These are phyloP conservation scores for Talaromyces sp. DNA, from an alignment of 2,329 filamentous ascomycete species.

Conservation along the genomic window DNA sequence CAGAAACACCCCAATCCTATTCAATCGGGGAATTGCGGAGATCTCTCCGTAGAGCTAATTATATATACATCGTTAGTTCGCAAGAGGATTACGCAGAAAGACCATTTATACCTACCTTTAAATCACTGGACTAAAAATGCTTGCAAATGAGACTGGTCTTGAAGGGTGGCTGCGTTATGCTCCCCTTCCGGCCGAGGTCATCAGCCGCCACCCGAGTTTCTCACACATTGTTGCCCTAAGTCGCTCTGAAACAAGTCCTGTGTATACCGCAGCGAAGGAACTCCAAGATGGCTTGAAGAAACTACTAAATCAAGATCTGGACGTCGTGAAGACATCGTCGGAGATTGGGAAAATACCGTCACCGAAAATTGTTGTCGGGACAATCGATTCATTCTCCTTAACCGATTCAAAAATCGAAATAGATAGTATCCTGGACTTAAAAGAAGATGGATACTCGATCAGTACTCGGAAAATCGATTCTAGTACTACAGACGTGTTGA, in stretches of 20 bases:
- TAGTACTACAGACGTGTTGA: conserved; percentile 39
- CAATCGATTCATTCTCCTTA: conserved; percentile 17
- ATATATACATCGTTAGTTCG: background rate
- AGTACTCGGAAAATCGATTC: conserved; percentile 37
- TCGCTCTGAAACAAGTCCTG: conserved; percentile 48
- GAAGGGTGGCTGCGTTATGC: conserved; percentile 63
- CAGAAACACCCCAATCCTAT: background rate
- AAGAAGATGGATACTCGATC: conserved; percentile 55
- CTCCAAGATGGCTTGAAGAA: conserved; percentile 53
- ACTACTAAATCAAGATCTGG: conserved; percentile 45
- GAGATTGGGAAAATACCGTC: conserved; percentile 13
- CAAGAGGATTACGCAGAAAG: background rate
- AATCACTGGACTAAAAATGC: background rate
- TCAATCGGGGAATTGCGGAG: background rate
- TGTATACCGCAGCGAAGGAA: conserved; percentile 57
- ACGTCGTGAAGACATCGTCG: conserved; percentile 21
- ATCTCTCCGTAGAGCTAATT: background rate
- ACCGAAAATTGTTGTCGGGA: conserved; percentile 28
- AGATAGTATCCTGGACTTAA: conserved; percentile 21
- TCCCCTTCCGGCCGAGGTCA: conserved; percentile 36
- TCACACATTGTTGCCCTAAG: conserved; percentile 51
- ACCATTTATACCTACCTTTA: too few relatives aligned
- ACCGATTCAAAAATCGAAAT: conserved; percentile 25
- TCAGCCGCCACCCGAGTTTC: conserved; percentile 37
- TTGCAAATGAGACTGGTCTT: conserved; percentile 51